Conservation (phyloP, 257 asterid genomes). For the Nicotiana otophora region DNA sequence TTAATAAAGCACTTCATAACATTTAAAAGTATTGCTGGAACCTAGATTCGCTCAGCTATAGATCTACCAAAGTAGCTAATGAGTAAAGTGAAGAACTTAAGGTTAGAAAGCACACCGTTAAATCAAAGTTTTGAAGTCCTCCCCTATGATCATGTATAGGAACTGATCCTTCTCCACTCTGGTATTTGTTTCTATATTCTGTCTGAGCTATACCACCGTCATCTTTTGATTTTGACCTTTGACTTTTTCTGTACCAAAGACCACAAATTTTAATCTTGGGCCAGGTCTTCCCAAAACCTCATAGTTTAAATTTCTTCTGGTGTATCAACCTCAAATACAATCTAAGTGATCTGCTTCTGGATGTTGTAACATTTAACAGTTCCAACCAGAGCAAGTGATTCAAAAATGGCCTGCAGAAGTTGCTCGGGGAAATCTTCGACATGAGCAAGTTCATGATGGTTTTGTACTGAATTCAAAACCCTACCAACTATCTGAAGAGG, state of each 20-base stretch:
- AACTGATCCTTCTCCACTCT: neutral
- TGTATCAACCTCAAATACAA: neutral
- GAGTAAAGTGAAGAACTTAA: neutral
- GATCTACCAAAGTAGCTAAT: neutral
- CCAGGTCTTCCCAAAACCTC: neutral
- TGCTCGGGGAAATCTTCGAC: slow-evolving; percentile 65
- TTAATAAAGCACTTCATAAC: neutral
- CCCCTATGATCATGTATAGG: neutral
- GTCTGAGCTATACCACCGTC: neutral
- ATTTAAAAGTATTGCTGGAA: neutral
- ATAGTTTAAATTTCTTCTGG: neutral
- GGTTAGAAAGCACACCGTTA: neutral
- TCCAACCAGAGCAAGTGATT: slow-evolving; percentile 69
- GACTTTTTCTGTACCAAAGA: neutral
- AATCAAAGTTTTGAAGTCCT: neutral
- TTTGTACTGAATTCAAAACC: slow-evolving; percentile 46
- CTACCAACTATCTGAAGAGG: slow-evolving; percentile 64
- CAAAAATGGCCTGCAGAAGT: slow-evolving; percentile 58
- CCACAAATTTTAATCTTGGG: neutral
- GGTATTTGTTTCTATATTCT: neutral
- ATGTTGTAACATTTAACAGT: slow-evolving; percentile 58
- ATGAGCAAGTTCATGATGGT: slow-evolving; percentile 37
- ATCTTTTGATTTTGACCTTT: neutral
- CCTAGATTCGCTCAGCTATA: neutral
- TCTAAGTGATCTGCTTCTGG: neutral